Percentiles rank a stretch among this genome's conserved stretches.
Conservation (phyloP, 2,329 filamentous ascomycete species). For the Ophiostoma sp. region DNA sequence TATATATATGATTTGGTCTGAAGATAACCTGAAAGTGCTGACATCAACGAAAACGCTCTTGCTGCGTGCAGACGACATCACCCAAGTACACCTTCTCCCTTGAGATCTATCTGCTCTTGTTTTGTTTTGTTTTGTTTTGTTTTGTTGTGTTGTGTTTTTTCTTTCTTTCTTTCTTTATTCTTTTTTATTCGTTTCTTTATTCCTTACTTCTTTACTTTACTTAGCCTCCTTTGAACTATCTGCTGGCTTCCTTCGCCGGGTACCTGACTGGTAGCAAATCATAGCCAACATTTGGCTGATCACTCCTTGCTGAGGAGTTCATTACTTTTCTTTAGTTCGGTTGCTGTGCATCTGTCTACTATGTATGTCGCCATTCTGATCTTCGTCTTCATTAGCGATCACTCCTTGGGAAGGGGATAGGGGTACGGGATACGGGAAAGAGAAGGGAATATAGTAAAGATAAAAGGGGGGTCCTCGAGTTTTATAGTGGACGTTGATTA, state of each 20-base stretch:
- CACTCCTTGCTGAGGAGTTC: not conserved
- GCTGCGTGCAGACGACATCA: not conserved
- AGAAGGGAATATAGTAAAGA: not conserved
- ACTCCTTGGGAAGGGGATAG: not conserved
- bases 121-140: too few species aligned
- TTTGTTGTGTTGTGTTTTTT: too few species aligned
- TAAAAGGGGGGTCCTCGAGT: not conserved
- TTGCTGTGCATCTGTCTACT: not conserved
- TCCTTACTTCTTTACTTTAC: not conserved
- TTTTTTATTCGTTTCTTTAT: not conserved
- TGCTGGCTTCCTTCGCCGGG: not conserved
- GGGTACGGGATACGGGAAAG: not conserved
- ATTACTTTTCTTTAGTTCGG: not conserved
- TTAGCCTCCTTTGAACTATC: not conserved
- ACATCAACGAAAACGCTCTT: not conserved
- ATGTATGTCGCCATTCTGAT: not conserved
- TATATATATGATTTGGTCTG: not conserved
- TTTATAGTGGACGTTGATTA: not conserved
- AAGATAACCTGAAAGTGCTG: not conserved
- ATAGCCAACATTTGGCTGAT: not conserved
- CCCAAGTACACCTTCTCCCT: not conserved
- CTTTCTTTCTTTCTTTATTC: too few species aligned
- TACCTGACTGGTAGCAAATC: constrained; percentile 4
- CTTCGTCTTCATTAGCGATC: not conserved
- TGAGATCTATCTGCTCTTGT: not conserved